Evolutionary conservation across 768 basidiomycete species (phyloP).

Genomic region (Suillus discolor): DNA sequence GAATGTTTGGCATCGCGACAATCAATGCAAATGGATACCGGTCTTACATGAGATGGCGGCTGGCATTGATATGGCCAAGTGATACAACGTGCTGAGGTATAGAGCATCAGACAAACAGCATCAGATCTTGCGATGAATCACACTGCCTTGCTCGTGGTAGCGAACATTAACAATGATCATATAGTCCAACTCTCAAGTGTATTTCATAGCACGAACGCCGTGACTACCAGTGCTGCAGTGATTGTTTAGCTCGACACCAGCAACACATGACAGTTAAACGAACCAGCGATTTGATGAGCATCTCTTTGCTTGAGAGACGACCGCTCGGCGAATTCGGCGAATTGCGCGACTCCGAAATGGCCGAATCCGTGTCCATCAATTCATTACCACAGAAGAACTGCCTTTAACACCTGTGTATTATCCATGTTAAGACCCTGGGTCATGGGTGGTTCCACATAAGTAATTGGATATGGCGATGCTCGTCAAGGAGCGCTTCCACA

Average conservation of each 20-base stretch:
- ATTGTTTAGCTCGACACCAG: background rate
- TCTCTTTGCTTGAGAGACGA: background rate
- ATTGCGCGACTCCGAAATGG: background rate
- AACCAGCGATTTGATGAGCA: constrained; percentile 85
- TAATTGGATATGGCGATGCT: background rate
- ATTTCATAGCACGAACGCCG: constrained; percentile 90
- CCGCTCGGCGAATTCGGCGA: background rate
- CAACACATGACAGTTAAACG: constrained; percentile 14
- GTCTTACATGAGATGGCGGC: constrained; percentile 48
- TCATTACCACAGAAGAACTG: background rate
- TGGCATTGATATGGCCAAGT: constrained; percentile 66
- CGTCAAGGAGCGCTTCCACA: background rate
- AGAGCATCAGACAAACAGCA: background rate
- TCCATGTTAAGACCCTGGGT: background rate
- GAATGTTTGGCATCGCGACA: constrained; percentile 72
- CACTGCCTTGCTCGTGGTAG: constrained; percentile 97
- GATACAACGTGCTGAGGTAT: constrained; percentile 67
- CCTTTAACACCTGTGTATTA: background rate
- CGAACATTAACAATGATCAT: constrained; percentile 82
- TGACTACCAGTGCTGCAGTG: constrained; percentile 74
- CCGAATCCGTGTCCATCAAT: background rate
- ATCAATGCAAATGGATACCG: constrained; percentile 78
- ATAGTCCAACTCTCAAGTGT: constrained; percentile 61
- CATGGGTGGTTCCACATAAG: background rate
- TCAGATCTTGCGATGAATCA: constrained; percentile 36